Evolutionary conservation across 257 asterid species (phyloP), one percentile per base, ranked within the genome.

Genomic region (Gentiana dahurica): DNA sequence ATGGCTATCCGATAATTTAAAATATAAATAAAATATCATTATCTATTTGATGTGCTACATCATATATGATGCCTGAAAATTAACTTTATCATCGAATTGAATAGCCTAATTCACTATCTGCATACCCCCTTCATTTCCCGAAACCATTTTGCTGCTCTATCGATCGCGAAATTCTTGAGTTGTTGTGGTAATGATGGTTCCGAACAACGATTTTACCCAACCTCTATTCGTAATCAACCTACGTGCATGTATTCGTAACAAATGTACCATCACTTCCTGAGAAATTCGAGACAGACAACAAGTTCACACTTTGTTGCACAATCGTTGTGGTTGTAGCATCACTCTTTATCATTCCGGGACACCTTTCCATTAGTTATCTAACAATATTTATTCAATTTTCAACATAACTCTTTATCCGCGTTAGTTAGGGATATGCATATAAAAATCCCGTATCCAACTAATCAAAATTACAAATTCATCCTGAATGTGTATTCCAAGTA

Each of bases 51-150:
- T 24, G 24, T 24, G 24, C 24, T 24, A 24, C 24, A 24, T 24
- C 24, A 24, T 24, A 24, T 24, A 59, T 3, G 71, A 66, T 35
- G 5, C 50, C 37, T 71, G 61, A 41, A 63, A 43, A 45, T 58
- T 44, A 2, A 83, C 78, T 41, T 55, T 75, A 54, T 67, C 72
- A 53, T 75, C 72, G 49, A 66, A 78, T 54, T 73, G 60, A 56
- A 86, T 78, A n/a, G 56, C 66, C 64, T 89, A 92, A 56, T 79
- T 67, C 52, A 89, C 46, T 41, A 76, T 54, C 78, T 89, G 95
- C 76, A 54, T 57, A 59, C 81, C 24, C 24, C 80, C 89, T 6
- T 78, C 75, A 15, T 86, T 70, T 47, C 83, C 89, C 77, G 86
- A 13, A 51, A 56, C 70, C 86, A 89, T 86, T 4, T 15, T 4